Evolutionary conservation across 805 yeast species (phyloP).

Genomic region (Jamesozyma spencerorum): DNA sequence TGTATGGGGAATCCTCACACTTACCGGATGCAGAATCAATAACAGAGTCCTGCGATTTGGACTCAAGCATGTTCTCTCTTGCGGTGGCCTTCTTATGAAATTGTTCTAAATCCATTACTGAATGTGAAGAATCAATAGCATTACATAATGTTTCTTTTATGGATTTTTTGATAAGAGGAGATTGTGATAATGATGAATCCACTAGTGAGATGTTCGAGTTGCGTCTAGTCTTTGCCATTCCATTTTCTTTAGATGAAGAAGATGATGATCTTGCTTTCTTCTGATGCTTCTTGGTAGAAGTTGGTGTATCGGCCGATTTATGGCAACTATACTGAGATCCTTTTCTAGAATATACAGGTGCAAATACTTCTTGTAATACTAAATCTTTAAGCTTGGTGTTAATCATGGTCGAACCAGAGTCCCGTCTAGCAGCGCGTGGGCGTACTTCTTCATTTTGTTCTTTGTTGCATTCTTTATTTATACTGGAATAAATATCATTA

Average conservation of each 20-base stretch:
- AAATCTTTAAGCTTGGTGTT: constrained; percentile 64
- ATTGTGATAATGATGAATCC: constrained; percentile 6
- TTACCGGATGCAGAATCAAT: background rate
- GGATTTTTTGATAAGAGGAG: constrained; percentile 19
- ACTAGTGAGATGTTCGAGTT: constrained; percentile 17
- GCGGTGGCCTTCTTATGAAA: constrained; percentile 22
- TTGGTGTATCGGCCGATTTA: constrained; percentile 5
- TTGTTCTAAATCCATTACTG: constrained; percentile 27
- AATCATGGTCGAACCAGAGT: constrained; percentile 47
- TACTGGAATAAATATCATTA: constrained; percentile 10
- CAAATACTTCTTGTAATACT: constrained; percentile 63
- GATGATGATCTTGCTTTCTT: constrained; percentile 12
- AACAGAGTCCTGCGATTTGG: background rate
- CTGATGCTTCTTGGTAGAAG: constrained; percentile 7
- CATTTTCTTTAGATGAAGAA: constrained; percentile 3
- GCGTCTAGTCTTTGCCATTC: constrained; percentile 8
- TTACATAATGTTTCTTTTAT: constrained; percentile 21
- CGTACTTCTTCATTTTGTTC: background rate
- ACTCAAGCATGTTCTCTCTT: constrained; percentile 10
- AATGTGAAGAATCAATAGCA: constrained; percentile 22
- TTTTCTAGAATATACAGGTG: constrained; percentile 16
- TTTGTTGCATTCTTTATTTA: background rate
- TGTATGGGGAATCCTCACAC: background rate
- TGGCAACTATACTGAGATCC: background rate
- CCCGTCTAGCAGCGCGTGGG: constrained; percentile 6